Evolutionary conservation across 768 basidiomycete genomes (phyloP), one percentile per base, ranked within the genome.

Genomic region (Neoboletus magnificus): DNA sequence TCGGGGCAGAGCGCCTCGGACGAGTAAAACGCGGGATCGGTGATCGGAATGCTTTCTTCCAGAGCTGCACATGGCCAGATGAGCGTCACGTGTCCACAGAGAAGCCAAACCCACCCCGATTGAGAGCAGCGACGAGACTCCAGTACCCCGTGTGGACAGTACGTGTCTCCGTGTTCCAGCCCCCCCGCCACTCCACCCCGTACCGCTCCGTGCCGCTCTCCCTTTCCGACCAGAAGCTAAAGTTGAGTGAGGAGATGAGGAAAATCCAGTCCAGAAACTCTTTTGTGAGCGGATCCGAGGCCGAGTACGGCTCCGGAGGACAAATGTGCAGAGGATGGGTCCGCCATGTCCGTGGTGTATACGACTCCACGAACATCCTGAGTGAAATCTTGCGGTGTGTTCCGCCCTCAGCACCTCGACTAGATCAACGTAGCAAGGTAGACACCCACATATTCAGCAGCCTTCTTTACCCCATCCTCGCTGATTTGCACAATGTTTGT

Each of bases 161-260:
- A 41, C 57, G 76, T n/a, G 73, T 71, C 7, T 77, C 67, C n/a
- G 71, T 74, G 15, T 71, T 73, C 89, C 91, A 92, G 1, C 84
- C 82, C 9, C 77, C 71, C 50, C 82, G 77, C 91, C 92, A 94
- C 62, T 85, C 79, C 3, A 95, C 84, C 22, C 87, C 90, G 65
- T 84, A 96, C 27, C 90, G 78, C 33, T 81, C 83, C 4, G 74
- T 61, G 6, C 61, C 70, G 0, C 83, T 82, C 57, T 86, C 83
- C 40, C 71, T 77, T 65, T 86, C 84, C 1, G 87, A 92, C 93
- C 94, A 95, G 70, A 91, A 96, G 63, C 82, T 89, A 71, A 91
- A 96, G 70, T 93, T 96, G 48, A 92, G 79, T 16, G 86, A 81
- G 3, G 88, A 93, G 40, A 95, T 85, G 57, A 91, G 81, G 71